These are phyloP conservation scores for Nitzschia palea DNA, from an alignment of 108 stramenopile genomes.

Conservation along the genomic window DNA sequence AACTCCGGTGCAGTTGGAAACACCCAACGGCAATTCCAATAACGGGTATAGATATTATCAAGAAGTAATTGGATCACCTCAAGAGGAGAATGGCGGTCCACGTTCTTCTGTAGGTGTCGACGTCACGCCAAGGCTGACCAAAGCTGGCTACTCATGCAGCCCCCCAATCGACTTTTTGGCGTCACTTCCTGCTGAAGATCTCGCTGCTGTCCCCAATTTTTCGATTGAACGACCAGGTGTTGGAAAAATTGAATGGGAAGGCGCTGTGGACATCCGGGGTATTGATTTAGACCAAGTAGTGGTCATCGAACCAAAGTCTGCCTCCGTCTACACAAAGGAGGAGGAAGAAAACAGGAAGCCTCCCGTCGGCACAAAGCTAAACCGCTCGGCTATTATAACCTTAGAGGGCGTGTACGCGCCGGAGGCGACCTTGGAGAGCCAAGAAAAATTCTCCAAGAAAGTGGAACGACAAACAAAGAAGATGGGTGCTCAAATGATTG, in stretches of 20 bases:
- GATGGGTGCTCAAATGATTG: slow-evolving; percentile 82
- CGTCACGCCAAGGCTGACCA: slow-evolving; percentile 70
- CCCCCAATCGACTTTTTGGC: slow-evolving; percentile 67
- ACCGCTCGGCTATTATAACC: slow-evolving; percentile 88
- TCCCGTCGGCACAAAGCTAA: slow-evolving; percentile 77
- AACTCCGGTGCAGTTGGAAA: not conserved
- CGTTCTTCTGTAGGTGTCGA: not conserved
- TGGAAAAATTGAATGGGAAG: slow-evolving; percentile 92
- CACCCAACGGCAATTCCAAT: not conserved
- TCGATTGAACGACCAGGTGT: slow-evolving; percentile 64
- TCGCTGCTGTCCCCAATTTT: slow-evolving; percentile 85
- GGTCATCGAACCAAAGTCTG: slow-evolving; percentile 76
- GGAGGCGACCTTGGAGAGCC: slow-evolving; percentile 46
- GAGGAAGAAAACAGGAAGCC: slow-evolving; percentile 79
- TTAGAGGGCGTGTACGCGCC: slow-evolving; percentile 73
- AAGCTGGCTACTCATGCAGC: slow-evolving; percentile 75
- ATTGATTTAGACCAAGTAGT: slow-evolving; percentile 80
- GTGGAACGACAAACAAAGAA: slow-evolving; percentile 56
- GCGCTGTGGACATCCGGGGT: slow-evolving; percentile 88
- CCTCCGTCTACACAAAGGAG: slow-evolving; percentile 85
- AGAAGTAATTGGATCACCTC: slow-evolving; percentile 47
- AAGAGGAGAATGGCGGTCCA: slow-evolving; percentile 6
- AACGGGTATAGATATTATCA: slow-evolving; percentile 65
- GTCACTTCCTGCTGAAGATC: slow-evolving; percentile 80
- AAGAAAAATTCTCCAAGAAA: slow-evolving; percentile 58